These are phyloP conservation scores for Lipomyces anomalus DNA, from an alignment of 805 yeast genomes.

Conservation along the genomic window DNA sequence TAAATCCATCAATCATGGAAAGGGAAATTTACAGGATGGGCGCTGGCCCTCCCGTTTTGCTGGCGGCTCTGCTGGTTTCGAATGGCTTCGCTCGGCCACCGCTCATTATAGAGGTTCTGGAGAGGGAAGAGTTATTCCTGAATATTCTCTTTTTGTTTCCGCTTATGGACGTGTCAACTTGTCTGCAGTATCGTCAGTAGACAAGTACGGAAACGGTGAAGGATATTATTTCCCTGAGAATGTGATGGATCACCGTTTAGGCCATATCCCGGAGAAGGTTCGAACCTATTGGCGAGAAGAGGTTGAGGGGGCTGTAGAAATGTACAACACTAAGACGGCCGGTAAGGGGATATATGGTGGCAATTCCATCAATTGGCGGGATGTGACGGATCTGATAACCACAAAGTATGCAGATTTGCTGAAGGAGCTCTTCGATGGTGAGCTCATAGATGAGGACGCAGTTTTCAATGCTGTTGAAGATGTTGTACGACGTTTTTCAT, in stretches of 20 bases:
- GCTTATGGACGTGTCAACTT: neutral
- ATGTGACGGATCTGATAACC: neutral
- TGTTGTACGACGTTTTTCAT: neutral
- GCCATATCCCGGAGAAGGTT: neutral
- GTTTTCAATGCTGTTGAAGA: neutral
- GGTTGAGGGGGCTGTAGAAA: neutral
- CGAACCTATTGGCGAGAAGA: neutral
- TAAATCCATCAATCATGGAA: no score
- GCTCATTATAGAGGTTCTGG: neutral
- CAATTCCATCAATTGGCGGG: neutral
- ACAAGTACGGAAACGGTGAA: no score
- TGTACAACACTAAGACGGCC: neutral
- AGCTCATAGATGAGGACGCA: neutral
- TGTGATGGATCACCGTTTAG: neutral
- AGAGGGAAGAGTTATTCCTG: neutral
- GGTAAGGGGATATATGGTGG: no score
- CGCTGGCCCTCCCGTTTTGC: no score
- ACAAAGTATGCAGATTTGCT: neutral
- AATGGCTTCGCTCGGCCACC: neutral
- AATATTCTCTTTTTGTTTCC: neutral
- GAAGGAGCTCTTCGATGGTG: neutral
- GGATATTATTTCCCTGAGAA: neutral
- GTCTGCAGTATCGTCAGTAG: neutral
- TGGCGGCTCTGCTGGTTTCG: neutral
- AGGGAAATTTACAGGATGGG: no score